Conservation (phyloP, 129 eudicot species). For the Saussurea involucrata region DNA sequence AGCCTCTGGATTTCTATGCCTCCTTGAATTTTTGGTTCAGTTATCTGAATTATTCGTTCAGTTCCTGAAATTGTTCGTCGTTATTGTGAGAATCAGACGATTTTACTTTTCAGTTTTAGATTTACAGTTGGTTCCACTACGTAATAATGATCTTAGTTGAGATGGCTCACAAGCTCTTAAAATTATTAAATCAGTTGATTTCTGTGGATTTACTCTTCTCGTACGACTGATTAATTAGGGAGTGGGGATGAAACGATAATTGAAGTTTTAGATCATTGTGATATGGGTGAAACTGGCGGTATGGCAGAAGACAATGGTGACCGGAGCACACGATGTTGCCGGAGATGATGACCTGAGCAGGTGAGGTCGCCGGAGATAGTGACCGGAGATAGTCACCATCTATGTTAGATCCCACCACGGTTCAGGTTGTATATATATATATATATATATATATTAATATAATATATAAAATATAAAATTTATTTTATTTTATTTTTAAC, state of each 20-base stretch:
- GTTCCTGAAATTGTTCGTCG: background rate
- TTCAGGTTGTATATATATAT: no score
- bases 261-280: conserved; percentile 4
- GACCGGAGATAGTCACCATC: no score
- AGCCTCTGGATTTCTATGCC: background rate
- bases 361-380: no score
- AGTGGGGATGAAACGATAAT: conserved; percentile 3
- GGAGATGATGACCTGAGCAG: no score
- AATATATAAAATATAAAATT: no score
- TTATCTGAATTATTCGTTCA: background rate
- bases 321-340: no score
- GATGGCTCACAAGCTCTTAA: conserved; percentile 3
- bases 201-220: conserved; percentile 9
- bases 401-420: no score
- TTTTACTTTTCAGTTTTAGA: conserved; percentile 15
- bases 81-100: conserved; percentile 3
- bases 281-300: no score
- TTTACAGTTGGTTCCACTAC: background rate
- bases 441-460: no score
- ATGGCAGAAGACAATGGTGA: no score
- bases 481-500: no score
- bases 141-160: background rate
- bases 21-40: background rate
- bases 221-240: conserved; percentile 8
- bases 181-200: conserved; percentile 20